Evolutionary conservation across 2,329 filamentous ascomycete species (phyloP).

Genomic region (Trichoderma oligosporum): DNA sequence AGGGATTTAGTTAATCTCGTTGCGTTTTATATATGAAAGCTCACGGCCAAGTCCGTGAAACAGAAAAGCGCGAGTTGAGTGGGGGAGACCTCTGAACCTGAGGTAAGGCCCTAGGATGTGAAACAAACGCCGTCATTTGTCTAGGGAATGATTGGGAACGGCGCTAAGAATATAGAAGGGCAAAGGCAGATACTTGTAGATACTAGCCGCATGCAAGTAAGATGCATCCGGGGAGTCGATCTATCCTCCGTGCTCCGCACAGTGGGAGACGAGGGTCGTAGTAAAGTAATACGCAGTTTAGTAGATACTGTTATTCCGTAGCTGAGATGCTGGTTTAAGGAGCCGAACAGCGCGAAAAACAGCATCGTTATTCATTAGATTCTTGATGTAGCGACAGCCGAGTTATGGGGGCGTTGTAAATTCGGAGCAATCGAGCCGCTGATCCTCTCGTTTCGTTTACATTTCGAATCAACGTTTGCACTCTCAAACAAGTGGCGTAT

Average conservation of each 20-base stretch:
- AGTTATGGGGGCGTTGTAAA: no score
- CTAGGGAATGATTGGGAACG: conserved; percentile 1
- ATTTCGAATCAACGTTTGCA: background rate
- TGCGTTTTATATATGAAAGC: background rate
- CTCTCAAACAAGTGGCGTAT: background rate
- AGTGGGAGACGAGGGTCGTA: background rate
- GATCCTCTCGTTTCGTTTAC: background rate
- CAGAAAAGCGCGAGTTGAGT: background rate
- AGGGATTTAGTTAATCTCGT: no score
- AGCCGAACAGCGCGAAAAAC: no score
- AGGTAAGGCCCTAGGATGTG: conserved; percentile 15
- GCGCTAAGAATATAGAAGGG: background rate
- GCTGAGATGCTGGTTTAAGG: background rate
- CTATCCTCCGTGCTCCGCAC: background rate
- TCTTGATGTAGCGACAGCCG: no score
- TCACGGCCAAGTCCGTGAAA: background rate
- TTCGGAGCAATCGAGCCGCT: background rate
- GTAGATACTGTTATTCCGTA: no score
- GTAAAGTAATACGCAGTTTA: no score
- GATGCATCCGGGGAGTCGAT: conserved; percentile 4
- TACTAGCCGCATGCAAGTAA: background rate
- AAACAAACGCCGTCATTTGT: conserved; percentile 22
- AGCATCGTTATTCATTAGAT: no score
- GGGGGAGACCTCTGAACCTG: background rate
- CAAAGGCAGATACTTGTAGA: no score